Evolutionary conservation across 2,329 filamentous ascomycete species (phyloP), one percentile per base, ranked within the genome.

Genomic region (Aspergillus sergii): DNA sequence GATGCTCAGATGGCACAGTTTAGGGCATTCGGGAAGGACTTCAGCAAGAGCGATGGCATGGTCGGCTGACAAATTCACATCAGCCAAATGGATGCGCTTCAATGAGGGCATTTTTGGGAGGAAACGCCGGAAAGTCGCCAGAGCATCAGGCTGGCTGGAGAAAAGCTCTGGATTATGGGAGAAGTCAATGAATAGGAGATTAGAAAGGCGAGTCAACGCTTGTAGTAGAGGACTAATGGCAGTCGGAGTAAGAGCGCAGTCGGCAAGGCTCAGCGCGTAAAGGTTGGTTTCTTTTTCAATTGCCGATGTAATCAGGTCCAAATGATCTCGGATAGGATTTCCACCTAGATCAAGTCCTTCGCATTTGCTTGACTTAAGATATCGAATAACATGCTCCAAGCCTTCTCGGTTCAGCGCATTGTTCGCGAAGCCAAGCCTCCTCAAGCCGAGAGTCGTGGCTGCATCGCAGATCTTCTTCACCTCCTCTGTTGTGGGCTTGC

Each of bases 11-110:
- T 98, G 94, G 9, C 93, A 93, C 39, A 99, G 84, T 48, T 86
- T 87, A 46, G 86, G 87, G 57, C 91, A 89, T 76, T 99, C 95
- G 0, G 95, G 93, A 8, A 98, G 80, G 39, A 98, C 88, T 75
- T 99, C 95, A 3, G 94, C 92, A 16, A 98, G 82, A 8, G 93
- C 91, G 74, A 98, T 98, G 9, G 90, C 92, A 78, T 98, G 93
- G 71, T 95, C 92, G 0, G 94, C 85, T 2, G 88, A 90, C 82
- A 99, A 87, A 46, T 89, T 88, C 26, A 96, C 93, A 78, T 97
- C 92, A 23, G 89, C 86, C 4, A 99, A 84, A 75, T 98, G 94
- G 63, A 99, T 87, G 19, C 95, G 88, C 75, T 94, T 96, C 34
- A 99, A 78, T 4, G 85, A 82, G 34, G 85, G 82, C 80, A 98